Evolutionary conservation across 495 filamentous ascomycete species (phyloP).

Genomic region (Aspergillus campestris): DNA sequence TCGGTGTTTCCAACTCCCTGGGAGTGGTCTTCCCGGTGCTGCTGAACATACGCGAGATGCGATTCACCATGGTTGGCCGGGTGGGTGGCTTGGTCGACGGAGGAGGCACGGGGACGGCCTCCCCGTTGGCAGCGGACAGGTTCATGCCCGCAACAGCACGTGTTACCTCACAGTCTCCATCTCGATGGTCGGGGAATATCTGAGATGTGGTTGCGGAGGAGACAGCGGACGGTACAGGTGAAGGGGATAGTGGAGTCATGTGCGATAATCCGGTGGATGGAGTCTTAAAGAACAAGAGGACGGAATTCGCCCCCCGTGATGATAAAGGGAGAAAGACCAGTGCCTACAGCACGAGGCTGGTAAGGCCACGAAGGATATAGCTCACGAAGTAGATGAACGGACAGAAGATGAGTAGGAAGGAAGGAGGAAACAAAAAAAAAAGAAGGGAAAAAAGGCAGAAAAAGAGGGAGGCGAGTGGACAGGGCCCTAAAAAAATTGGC

Average conservation of each 20-base stretch:
- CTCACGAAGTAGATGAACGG: slow-evolving; percentile 1
- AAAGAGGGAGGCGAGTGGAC: slow-evolving; percentile 12
- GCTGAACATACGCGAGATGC: slow-evolving; percentile 55
- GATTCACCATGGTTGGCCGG: slow-evolving; percentile 48
- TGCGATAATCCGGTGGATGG: slow-evolving; percentile 24
- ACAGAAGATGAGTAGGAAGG: neutral
- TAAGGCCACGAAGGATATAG: slow-evolving; percentile 6
- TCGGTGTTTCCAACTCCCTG: slow-evolving; percentile 24
- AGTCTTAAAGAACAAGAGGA: slow-evolving; percentile 9
- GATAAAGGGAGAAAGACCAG: slow-evolving; percentile 2
- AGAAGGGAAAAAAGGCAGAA: slow-evolving; percentile 18
- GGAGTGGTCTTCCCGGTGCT: slow-evolving; percentile 26
- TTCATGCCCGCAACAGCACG: slow-evolving; percentile 40
- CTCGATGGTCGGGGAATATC: slow-evolving; percentile 29
- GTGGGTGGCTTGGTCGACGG: slow-evolving; percentile 26
- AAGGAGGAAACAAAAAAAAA: slow-evolving; percentile 5
- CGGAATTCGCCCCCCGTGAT: slow-evolving; percentile 8
- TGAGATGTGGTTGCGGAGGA: slow-evolving; percentile 36
- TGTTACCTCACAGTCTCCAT: slow-evolving; percentile 41
- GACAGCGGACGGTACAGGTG: slow-evolving; percentile 38
- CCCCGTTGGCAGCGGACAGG: slow-evolving; percentile 33
- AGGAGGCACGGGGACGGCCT: slow-evolving; percentile 23
- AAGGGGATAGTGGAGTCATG: slow-evolving; percentile 40
- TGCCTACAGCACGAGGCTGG: slow-evolving; percentile 19
- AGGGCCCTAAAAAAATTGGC: neutral